Evolutionary conservation across 2,329 filamentous ascomycete genomes (phyloP), one percentile per base, ranked within the genome.

Genomic region (Plectosphaerella cucumerina): DNA sequence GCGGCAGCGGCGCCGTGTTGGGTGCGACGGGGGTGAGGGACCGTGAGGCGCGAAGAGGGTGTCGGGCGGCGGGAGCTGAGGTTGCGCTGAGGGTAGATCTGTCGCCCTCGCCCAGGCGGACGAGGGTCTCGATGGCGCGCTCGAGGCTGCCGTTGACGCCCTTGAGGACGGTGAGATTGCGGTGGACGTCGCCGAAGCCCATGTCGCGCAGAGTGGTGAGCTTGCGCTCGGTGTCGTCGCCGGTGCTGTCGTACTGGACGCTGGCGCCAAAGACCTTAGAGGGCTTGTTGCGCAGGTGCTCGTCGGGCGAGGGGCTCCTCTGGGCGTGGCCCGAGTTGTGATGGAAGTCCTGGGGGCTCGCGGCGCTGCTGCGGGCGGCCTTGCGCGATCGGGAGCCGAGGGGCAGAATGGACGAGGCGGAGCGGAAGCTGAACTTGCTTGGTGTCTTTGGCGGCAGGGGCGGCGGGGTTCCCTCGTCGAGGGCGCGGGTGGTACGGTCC

Each of bases 131-230:
- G 43, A 97, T 84, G 0, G 93, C 85, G 66, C 84, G 87, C 59
- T 97, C 90, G 52, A 99, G 65, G 62, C 94, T 92, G 4, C 93
- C 92, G 62, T 87, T 85, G 26, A 95, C 78, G 3, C 88, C 87
- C 64, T 91, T 92, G 17, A 99, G 72, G 22, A 97, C 84, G 48
- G 87, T 84, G 5, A 83, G 77, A 62, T 97, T 97, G 53, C 88
- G 83, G 59, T 87, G 89, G 41, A 87, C 84, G 64, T 99, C 91
- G 4, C 74, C 75, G 61, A 99, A 99, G 0, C 94, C 94, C 91
- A 97, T 96, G 51, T 97, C 91, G 50, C 85, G 82, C 51, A 99
- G 72, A 48, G 83, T 85, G 3, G 77, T 75, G 65, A 97, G 70
- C 66, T 97, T 97, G 47, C 80, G 77, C 42, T 95, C 90, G 50